A percentile compares a stretch with the other conserved stretches of the same genome.
Conservation (phyloP, 2,329 filamentous ascomycete genomes). For the Fusarium siculi region DNA sequence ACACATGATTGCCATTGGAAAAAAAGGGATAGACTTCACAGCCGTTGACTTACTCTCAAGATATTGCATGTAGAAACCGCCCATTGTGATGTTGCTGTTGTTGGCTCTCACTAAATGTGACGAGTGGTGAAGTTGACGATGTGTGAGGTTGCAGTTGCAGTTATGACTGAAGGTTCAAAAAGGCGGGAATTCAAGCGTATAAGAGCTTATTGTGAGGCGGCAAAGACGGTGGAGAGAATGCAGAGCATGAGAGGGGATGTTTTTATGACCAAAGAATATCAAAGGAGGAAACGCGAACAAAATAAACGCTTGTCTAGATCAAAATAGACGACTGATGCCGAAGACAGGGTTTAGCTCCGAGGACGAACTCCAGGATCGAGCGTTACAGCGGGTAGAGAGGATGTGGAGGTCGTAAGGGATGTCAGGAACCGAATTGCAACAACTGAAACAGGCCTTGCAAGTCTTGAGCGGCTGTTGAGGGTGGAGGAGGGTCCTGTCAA, state of each 20-base stretch:
- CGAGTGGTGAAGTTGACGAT: slow-evolving; percentile 15
- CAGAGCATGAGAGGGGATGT: slow-evolving; percentile 16
- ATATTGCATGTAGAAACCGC: slow-evolving; percentile 77
- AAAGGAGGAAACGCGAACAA: slow-evolving; percentile 22
- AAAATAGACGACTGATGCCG: slow-evolving; percentile 32
- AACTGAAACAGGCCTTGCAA: slow-evolving; percentile 24
- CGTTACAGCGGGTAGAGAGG: slow-evolving; percentile 29
- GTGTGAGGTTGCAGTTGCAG: slow-evolving; percentile 15
- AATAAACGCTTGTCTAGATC: slow-evolving; percentile 42
- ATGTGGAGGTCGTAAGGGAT: slow-evolving; percentile 22
- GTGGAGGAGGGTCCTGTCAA: slow-evolving; percentile 24
- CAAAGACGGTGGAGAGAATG: slow-evolving; percentile 18
- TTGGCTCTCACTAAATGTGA: slow-evolving; percentile 39
- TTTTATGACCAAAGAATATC: slow-evolving; percentile 18
- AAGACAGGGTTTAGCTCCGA: slow-evolving; percentile 32
- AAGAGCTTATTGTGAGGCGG: slow-evolving; percentile 27
- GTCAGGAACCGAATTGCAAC: slow-evolving; percentile 23
- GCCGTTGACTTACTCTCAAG: slow-evolving; percentile 73
- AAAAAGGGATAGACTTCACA: slow-evolving; percentile 13
- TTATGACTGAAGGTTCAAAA: slow-evolving; percentile 26
- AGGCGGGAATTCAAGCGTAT: slow-evolving; percentile 36
- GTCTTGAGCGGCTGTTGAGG: slow-evolving; percentile 4
- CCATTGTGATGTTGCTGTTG: slow-evolving; percentile 58
- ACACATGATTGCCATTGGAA: slow-evolving; percentile 31
- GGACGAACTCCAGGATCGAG: slow-evolving; percentile 28